Evolutionary conservation across 352 stramenopile species (phyloP).

Genomic region (Pythium biforme): DNA sequence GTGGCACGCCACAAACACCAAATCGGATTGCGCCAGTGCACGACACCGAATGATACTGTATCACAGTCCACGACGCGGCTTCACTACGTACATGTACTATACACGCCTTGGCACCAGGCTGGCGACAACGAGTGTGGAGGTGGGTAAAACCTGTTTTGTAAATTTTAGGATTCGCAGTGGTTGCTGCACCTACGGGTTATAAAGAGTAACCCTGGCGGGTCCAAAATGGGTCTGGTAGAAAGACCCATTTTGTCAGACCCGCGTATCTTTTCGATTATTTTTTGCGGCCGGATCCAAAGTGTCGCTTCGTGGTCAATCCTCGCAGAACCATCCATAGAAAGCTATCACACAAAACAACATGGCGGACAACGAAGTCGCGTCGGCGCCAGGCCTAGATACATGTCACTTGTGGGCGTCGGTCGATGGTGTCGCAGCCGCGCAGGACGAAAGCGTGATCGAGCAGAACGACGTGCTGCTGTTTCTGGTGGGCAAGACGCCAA

Average conservation of each 20-base stretch:
- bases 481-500: constrained; percentile 21
- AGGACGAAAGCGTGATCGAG: not conserved
- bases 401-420: not conserved
- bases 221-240: not conserved
- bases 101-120: too few species aligned
- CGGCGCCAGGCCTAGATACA: too few species aligned
- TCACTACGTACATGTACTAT: too few species aligned
- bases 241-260: constrained; percentile 7
- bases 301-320: constrained; percentile 18
- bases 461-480: constrained; percentile 32
- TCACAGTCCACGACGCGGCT: not conserved
- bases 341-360: too few species aligned
- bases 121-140: too few species aligned
- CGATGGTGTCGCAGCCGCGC: too few species aligned
- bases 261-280: constrained; percentile 28
- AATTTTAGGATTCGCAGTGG: too few species aligned
- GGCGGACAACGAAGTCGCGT: not conserved
- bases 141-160: too few species aligned
- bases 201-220: too few species aligned
- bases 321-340: not conserved
- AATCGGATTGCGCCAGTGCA: too few species aligned
- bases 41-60: not conserved
- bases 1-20: too few species aligned
- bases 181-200: too few species aligned
- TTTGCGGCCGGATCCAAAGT: not conserved